Evolutionary conservation across 345 rosid genomes (phyloP).

Genomic region (Moringa oleifera): DNA sequence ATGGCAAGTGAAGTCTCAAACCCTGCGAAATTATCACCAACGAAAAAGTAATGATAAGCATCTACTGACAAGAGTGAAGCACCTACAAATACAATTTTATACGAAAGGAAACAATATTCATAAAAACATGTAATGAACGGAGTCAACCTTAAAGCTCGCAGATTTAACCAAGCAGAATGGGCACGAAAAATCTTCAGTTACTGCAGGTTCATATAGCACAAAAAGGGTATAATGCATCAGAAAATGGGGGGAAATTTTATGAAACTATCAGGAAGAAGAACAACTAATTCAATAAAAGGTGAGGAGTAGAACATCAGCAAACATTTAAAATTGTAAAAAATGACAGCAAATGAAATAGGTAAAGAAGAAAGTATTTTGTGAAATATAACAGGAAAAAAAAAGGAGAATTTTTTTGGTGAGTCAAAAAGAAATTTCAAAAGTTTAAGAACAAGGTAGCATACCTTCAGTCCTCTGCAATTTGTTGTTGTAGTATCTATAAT

Average conservation of each 20-base stretch:
- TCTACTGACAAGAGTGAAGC: neutral
- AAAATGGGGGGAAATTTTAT: neutral
- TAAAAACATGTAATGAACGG: neutral
- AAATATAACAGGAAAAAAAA: neutral
- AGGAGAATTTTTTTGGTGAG: too few relatives aligned
- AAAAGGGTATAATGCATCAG: neutral
- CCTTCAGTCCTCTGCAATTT: slow-evolving; percentile 93
- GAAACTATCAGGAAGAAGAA: neutral
- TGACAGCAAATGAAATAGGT: too few relatives aligned
- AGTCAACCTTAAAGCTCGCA: slow-evolving; percentile 82
- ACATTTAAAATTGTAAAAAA: too few relatives aligned
- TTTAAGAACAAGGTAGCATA: too few relatives aligned
- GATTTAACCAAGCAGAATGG: slow-evolving; percentile 97
- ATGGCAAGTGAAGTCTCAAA: slow-evolving; percentile 72
- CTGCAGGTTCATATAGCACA: slow-evolving; percentile 46
- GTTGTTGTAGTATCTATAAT: slow-evolving; percentile 86
- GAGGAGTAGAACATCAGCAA: too few relatives aligned
- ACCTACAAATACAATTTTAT: neutral
- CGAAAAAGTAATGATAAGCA: neutral
- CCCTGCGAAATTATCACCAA: slow-evolving; percentile 48
- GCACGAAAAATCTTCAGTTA: slow-evolving; percentile 97
- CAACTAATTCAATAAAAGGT: neutral
- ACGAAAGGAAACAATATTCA: neutral
- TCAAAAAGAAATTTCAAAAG: too few relatives aligned
- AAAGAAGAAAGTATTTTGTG: too few relatives aligned